phyloP scores from a whole-genome alignment of 1,284 basidiomycete species.

The Mycena citricolor region DNA sequence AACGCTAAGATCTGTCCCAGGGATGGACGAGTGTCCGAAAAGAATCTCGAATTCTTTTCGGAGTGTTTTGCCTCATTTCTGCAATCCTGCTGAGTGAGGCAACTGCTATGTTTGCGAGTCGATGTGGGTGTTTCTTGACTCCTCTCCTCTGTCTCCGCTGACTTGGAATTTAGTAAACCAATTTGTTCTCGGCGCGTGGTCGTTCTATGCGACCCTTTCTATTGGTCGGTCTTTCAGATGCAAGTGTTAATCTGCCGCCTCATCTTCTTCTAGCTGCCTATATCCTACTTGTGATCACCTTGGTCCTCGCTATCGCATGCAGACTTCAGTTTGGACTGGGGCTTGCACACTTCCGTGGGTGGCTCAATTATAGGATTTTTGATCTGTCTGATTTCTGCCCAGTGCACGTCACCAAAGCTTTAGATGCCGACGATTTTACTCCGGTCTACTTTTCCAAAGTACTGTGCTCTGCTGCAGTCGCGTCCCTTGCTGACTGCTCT shows the following conservation, averaged over 20 bases:
- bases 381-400: background rate
- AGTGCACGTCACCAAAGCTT: conserved; percentile 41
- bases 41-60: conserved; percentile 43
- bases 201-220: conserved; percentile 38
- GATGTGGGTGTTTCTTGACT: conserved; percentile 34
- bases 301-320: conserved; percentile 44
- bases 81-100: conserved; percentile 41
- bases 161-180: conserved; percentile 39
- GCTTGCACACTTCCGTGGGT: conserved; percentile 46
- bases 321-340: conserved; percentile 53
- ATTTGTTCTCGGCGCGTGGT: conserved; percentile 48
- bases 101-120: conserved; percentile 43
- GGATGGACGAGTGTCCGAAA: conserved; percentile 50
- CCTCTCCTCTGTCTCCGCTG: background rate
- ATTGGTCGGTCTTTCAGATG: conserved; percentile 5
- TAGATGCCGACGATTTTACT: conserved; percentile 42
- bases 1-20: conserved; percentile 28
- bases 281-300: conserved; percentile 40
- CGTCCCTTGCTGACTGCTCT: background rate
- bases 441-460: conserved; percentile 37
- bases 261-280: conserved; percentile 7
- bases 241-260: background rate
- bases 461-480: conserved; percentile 6
- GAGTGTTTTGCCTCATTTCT: conserved; percentile 44
- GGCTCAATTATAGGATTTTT: background rate